phyloP scores from a whole-genome alignment of 495 filamentous ascomycete genomes.

The Cudoniella acicularis region DNA sequence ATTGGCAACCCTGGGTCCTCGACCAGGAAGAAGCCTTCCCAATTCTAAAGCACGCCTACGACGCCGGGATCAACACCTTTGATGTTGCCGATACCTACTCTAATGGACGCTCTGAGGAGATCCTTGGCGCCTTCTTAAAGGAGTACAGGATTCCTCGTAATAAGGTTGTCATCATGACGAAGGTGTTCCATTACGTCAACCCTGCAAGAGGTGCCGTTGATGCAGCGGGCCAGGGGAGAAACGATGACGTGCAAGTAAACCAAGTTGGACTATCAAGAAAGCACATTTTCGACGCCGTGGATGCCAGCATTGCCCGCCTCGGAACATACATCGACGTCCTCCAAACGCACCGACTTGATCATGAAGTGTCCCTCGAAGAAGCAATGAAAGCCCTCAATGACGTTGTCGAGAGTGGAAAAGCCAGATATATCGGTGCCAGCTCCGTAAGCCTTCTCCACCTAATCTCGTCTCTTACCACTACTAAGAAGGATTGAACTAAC shows the following conservation, averaged over 20 bases:
- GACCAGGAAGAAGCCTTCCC: constrained; percentile 57
- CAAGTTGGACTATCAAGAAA: constrained; percentile 44
- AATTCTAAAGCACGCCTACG: constrained; percentile 62
- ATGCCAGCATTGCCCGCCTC: constrained; percentile 52
- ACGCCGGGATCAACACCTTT: constrained; percentile 67
- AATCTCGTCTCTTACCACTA: too few species aligned
- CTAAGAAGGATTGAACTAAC: too few species aligned
- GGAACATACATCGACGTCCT: constrained; percentile 61
- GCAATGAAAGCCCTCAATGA: constrained; percentile 61
- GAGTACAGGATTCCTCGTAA: constrained; percentile 71
- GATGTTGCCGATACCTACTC: constrained; percentile 67
- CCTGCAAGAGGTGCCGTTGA: constrained; percentile 4
- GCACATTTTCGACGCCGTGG: constrained; percentile 57
- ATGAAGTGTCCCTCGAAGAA: constrained; percentile 44
- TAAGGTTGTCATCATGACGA: constrained; percentile 71
- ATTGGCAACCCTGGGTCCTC: constrained; percentile 53
- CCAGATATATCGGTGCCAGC: constrained; percentile 58
- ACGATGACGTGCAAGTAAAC: constrained; percentile 8
- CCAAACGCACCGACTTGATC: constrained; percentile 59
- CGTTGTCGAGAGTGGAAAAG: constrained; percentile 50
- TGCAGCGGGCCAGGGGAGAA: neutral
- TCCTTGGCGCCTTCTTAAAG: constrained; percentile 73
- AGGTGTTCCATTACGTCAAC: constrained; percentile 61
- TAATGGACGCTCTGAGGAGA: constrained; percentile 63
- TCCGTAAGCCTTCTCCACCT: too few species aligned